Base-by-base conservation (phyloP, 768 basidiomycete genomes). In the Boletus reticuloceps region DNA sequence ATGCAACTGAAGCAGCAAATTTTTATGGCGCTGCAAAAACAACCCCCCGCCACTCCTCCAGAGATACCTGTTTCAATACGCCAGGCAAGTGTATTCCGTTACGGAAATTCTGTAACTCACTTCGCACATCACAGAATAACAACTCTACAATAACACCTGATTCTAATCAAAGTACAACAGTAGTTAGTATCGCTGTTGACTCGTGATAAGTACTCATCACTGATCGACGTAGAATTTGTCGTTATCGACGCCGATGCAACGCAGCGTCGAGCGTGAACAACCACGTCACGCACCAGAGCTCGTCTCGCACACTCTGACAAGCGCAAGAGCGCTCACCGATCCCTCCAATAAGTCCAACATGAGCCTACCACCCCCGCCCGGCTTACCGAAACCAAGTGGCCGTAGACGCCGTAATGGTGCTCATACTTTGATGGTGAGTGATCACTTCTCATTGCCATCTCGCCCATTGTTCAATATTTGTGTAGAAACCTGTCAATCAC, bases 291-390 rank as follows among this genome's bases (percentile, higher is more conserved):
- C 16, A 36, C 13, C 42, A 13, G 55, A 55, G 27, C 45, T 47
- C 41, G 6, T 34, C 19, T 55, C 57, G 2, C 22, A 36, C 31
- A 31, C 52, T 3, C 46, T 58, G 5, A 46, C 45, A 5, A 31
- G 41, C 20, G 19, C 41, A 16, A 34, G 16, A 3, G 2, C 13
- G 10, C 7, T 16, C 19, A 17, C 10, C 6, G 47, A 29, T 4
- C n/a, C 54, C 9, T 20, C 46, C 6, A 29, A 25, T 19, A 46
- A 48, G 13, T 27, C 9, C 14, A 39, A n/a, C 14, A 52, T 36
- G 12, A 58, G 16, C 34, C 25, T 61, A 20, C 52, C 61, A n/a
- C 16, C 47, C 17, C 56, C 66, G 0, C 54, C 66, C 1, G 58
- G 58, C 32, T 25, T 60, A 12, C 3, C 58, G 8, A 55, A 16